Evolutionary conservation across 108 stramenopile genomes (phyloP).

Genomic region (Aurantiochytrium sp.): DNA sequence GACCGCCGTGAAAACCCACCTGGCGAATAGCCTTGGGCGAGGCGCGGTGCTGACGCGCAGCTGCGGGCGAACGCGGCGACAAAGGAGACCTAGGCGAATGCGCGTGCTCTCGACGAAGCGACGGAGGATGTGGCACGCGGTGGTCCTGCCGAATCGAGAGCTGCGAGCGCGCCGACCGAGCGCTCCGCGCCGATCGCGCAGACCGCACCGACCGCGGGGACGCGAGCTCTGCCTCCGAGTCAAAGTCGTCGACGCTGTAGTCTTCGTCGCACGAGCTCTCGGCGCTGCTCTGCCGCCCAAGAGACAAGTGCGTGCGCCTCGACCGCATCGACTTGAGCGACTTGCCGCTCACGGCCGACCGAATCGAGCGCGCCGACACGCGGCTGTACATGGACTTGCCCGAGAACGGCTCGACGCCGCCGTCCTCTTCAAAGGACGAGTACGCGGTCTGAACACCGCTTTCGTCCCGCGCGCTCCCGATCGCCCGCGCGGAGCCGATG

Average conservation of each 20-base stretch:
- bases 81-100: too few species aligned
- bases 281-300: background rate
- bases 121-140: background rate
- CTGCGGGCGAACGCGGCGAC: too few species aligned
- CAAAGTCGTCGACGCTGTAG: background rate
- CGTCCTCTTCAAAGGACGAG: background rate
- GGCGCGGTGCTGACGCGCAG: too few species aligned
- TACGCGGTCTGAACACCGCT: background rate
- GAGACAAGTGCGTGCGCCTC: background rate
- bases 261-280: background rate
- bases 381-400: background rate
- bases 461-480: background rate
- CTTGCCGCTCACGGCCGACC: background rate
- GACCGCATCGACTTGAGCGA: background rate
- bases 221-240: background rate
- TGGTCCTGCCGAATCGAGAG: background rate
- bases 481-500: background rate
- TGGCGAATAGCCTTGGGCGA: too few species aligned
- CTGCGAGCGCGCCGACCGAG: background rate
- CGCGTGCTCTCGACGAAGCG: background rate
- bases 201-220: background rate
- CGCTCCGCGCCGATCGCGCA: background rate
- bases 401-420: background rate
- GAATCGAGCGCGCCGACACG: background rate
- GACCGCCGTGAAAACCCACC: too few species aligned